phyloP scores from a whole-genome alignment of 2,329 filamentous ascomycete genomes.

The Neopestalotiopsis sp. region DNA sequence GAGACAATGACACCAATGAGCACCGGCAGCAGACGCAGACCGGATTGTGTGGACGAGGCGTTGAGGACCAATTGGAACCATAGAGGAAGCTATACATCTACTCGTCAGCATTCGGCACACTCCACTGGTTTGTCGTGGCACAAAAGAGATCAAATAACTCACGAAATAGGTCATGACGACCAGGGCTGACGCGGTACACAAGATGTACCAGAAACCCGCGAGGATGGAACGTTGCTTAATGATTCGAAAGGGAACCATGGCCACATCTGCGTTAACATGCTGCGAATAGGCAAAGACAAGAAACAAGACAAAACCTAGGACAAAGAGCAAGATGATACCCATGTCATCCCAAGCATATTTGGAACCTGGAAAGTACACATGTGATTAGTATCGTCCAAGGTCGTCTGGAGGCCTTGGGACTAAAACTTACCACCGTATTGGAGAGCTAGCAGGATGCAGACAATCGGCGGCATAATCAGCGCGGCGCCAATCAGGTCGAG shows the following conservation, averaged over 20 bases:
- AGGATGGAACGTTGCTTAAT: conserved; percentile 28
- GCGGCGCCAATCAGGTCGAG: conserved; percentile 30
- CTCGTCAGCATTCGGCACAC: conserved; percentile 12
- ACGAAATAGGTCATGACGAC: conserved; percentile 38
- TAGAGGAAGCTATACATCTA: conserved; percentile 42
- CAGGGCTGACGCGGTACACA: conserved; percentile 16
- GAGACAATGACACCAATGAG: conserved; percentile 55
- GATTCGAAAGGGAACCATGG: conserved; percentile 43
- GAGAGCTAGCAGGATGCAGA: conserved; percentile 38
- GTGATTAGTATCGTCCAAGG: neutral
- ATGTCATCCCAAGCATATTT: conserved; percentile 21
- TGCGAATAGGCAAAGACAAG: conserved; percentile 44
- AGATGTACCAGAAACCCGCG: conserved; percentile 17
- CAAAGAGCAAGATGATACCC: conserved; percentile 42
- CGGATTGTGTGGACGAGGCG: conserved; percentile 56
- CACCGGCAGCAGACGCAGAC: conserved; percentile 59
- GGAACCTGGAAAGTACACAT: conserved; percentile 26
- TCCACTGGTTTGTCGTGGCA: neutral
- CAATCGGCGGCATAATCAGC: conserved; percentile 26
- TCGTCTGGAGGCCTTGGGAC: no score
- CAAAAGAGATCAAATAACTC: neutral
- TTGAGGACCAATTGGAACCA: conserved; percentile 61
- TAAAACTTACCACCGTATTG: conserved; percentile 36
- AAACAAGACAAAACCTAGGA: conserved; percentile 42
- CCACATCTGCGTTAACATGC: conserved; percentile 37